Evolutionary conservation across 2,329 filamentous ascomycete genomes (phyloP).

Genomic region (Paraconiothyrium sp.): DNA sequence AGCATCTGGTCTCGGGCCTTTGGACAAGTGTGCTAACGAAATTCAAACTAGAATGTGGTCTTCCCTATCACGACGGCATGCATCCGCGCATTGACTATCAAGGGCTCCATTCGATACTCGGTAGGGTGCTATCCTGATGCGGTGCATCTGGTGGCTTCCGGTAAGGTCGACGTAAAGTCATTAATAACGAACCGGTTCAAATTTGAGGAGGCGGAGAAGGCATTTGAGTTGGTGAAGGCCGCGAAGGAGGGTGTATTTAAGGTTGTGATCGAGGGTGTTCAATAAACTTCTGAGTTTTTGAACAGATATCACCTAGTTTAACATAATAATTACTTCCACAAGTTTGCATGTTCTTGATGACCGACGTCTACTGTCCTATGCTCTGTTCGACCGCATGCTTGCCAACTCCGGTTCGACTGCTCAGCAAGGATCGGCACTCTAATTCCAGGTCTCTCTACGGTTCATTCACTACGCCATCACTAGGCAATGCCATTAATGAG

Average conservation of each 20-base stretch:
- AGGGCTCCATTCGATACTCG: conserved; percentile 63
- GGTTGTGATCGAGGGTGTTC: conserved; percentile 52
- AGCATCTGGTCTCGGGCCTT: neutral
- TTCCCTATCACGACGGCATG: conserved; percentile 63
- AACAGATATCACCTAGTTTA: neutral
- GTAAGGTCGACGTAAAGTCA: conserved; percentile 55
- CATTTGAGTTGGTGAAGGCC: conserved; percentile 58
- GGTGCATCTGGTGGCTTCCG: conserved; percentile 60
- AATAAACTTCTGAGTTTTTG: conserved; percentile 56
- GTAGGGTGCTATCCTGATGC: conserved; percentile 61
- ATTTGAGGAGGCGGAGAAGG: conserved; percentile 59
- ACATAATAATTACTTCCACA: neutral
- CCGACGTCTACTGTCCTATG: too few species aligned
- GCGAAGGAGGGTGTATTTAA: conserved; percentile 53
- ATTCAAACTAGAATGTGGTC: conserved; percentile 49
- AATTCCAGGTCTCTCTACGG: too few species aligned
- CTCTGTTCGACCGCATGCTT: neutral
- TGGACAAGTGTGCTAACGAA: neutral
- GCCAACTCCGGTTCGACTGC: neutral
- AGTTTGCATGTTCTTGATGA: too few species aligned
- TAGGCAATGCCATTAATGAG: neutral
- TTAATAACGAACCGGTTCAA: conserved; percentile 53
- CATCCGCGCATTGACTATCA: conserved; percentile 59
- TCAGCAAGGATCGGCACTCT: too few species aligned
- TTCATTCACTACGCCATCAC: too few species aligned